phyloP scores from a whole-genome alignment of 495 filamentous ascomycete species.

The Cercophora newfieldiana region DNA sequence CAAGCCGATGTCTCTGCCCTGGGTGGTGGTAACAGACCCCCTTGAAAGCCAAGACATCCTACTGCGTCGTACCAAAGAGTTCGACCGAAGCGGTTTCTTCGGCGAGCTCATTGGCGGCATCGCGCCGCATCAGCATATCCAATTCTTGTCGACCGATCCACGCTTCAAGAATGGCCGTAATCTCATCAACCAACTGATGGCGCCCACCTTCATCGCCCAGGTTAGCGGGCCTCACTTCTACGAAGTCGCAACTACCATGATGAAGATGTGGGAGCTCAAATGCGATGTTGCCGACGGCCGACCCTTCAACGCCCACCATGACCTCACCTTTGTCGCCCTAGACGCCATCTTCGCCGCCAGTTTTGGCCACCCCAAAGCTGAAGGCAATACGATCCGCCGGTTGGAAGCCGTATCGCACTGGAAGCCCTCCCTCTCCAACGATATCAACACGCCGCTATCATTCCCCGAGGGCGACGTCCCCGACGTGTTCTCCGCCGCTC shows the following conservation, averaged over 20 bases:
- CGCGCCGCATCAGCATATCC: conserved; percentile 36
- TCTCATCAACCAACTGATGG: conserved; percentile 43
- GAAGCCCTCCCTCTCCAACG: neutral
- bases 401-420: conserved; percentile 13
- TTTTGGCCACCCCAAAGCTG: conserved; percentile 31
- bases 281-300: conserved; percentile 29
- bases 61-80: conserved; percentile 41
- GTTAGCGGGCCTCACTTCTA: conserved; percentile 38
- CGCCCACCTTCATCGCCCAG: conserved; percentile 37
- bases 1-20: conserved; percentile 36
- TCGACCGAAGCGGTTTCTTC: conserved; percentile 36
- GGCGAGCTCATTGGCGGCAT: conserved; percentile 30
- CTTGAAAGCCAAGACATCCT: conserved; percentile 44
- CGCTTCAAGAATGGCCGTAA: conserved; percentile 37
- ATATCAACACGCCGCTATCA: conserved; percentile 10
- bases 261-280: conserved; percentile 42
- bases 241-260: conserved; percentile 25
- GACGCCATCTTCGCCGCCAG: conserved; percentile 38
- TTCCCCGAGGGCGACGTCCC: conserved; percentile 26
- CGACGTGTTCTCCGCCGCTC: conserved; percentile 17
- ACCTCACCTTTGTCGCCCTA: conserved; percentile 37
- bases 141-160: conserved; percentile 25
- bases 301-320: conserved; percentile 37
- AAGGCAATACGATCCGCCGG: conserved; percentile 22
- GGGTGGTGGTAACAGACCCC: conserved; percentile 42